These are phyloP conservation scores for Oryza glumipatula DNA, from an alignment of 176 grass and related monocot species.

Conservation along the genomic window DNA sequence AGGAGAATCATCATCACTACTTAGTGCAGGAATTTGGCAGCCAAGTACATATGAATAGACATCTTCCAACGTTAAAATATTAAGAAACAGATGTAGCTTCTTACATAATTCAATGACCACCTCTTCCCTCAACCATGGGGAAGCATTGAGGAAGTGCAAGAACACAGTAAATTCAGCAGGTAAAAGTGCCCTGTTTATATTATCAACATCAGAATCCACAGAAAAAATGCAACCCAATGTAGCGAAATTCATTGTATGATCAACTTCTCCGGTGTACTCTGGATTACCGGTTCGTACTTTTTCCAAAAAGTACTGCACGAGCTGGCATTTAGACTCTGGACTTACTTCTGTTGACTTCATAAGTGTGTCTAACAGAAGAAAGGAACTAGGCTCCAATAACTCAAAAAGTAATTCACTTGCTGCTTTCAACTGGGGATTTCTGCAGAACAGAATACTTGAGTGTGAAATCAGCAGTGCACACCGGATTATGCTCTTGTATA, in stretches of 20 bases:
- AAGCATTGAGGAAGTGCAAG: constrained; percentile 71
- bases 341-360: constrained; percentile 65
- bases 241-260: constrained; percentile 40
- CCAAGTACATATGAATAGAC: constrained; percentile 79
- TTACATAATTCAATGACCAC: constrained; percentile 71
- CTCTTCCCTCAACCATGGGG: constrained; percentile 64
- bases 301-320: constrained; percentile 67
- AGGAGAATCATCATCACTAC: constrained; percentile 47
- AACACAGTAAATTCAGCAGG: constrained; percentile 71
- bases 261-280: constrained; percentile 36
- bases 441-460: constrained; percentile 74
- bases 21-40: constrained; percentile 63
- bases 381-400: constrained; percentile 77
- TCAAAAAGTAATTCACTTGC: constrained; percentile 76
- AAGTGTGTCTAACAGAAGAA: constrained; percentile 73
- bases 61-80: constrained; percentile 61
- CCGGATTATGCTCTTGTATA: constrained; percentile 60
- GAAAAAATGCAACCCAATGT: constrained; percentile 59
- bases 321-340: constrained; percentile 62
- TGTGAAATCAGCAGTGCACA: constrained; percentile 70
- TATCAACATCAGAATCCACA: constrained; percentile 48
- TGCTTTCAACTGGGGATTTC: constrained; percentile 56
- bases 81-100: constrained; percentile 61
- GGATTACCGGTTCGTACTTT: constrained; percentile 42
- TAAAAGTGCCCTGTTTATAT: constrained; percentile 54